Conservation (phyloP, 192 early-diverging fungal species). For the Geosiphon pyriformis region DNA sequence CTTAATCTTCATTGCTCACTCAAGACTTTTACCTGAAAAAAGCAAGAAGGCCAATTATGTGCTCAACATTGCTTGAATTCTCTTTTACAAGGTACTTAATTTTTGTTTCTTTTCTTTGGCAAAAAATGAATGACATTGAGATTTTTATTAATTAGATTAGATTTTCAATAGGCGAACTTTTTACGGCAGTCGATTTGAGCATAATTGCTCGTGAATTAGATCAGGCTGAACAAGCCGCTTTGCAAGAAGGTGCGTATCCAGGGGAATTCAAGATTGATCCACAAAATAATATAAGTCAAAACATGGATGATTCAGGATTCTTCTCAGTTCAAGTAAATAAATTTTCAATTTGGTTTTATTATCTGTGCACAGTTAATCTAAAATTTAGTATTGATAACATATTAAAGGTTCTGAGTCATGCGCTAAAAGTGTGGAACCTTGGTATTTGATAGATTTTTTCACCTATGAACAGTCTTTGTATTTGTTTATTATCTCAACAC, state of each 20-base stretch:
- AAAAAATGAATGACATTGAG: neutral
- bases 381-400: no score
- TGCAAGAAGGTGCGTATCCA: slow-evolving; percentile 27
- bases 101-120: neutral
- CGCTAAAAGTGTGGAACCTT: slow-evolving; percentile 35
- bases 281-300: slow-evolving; percentile 34
- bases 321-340: slow-evolving; percentile 60
- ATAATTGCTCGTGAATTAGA: slow-evolving; percentile 66
- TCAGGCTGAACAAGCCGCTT: slow-evolving; percentile 45
- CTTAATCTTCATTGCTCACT: neutral
- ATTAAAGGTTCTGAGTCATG: slow-evolving; percentile 38
- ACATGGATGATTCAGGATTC: slow-evolving; percentile 62
- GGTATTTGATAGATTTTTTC: slow-evolving; percentile 11
- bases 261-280: neutral
- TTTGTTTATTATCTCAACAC: neutral
- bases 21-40: neutral
- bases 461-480: no score
- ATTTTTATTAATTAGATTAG: neutral
- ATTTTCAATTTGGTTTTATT: no score
- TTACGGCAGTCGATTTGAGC: slow-evolving; percentile 71
- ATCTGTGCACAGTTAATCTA: no score
- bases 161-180: slow-evolving; percentile 51
- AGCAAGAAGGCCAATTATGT: slow-evolving; percentile 78
- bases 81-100: slow-evolving; percentile 48
- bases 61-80: slow-evolving; percentile 79